A percentile compares a stretch with the other conserved stretches of the same genome.
These are phyloP conservation scores for Alternaria sp. DNA, from an alignment of 2,329 filamentous ascomycete genomes.

Conservation along the genomic window DNA sequence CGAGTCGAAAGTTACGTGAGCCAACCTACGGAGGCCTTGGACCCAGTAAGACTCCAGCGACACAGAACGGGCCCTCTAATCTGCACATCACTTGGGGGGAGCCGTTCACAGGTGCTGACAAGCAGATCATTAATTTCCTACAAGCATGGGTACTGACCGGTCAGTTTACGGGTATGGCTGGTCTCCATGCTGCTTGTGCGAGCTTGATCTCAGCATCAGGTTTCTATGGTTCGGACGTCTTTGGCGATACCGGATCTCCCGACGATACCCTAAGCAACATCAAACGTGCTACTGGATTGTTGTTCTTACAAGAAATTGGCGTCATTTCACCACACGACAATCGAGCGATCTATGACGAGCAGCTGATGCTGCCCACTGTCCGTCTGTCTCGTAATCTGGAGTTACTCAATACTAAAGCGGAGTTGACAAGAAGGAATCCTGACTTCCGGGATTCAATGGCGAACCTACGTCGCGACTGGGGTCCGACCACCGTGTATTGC, in stretches of 20 bases:
- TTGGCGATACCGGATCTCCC: constrained; percentile 23
- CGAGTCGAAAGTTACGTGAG: constrained; percentile 49
- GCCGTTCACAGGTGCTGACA: constrained; percentile 59
- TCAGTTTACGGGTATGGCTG: constrained; percentile 49
- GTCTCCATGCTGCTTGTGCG: constrained; percentile 67
- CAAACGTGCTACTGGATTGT: constrained; percentile 56
- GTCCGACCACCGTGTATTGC: constrained; percentile 68
- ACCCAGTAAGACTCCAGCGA: constrained; percentile 43
- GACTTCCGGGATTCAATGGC: constrained; percentile 62
- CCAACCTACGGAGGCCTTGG: constrained; percentile 43
- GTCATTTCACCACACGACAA: constrained; percentile 75
- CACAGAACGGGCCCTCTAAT: constrained; percentile 22
- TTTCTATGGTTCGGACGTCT: constrained; percentile 60
- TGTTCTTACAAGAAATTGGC: constrained; percentile 78
- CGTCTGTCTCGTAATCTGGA: constrained; percentile 54
- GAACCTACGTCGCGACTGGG: constrained; percentile 65
- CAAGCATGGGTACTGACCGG: constrained; percentile 63
- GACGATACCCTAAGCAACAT: constrained; percentile 10
- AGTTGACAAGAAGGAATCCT: constrained; percentile 30
- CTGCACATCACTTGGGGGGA: constrained; percentile 27
- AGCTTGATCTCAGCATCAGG: constrained; percentile 67
- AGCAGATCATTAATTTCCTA: constrained; percentile 69
- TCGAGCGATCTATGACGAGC: constrained; percentile 64
- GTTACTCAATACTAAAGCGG: constrained; percentile 45
- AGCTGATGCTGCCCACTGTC: constrained; percentile 59